A percentile compares a stretch with the other conserved stretches of the same genome.
These are phyloP conservation scores for Reticulascus tulasneorum DNA, from an alignment of 2,329 filamentous ascomycete species.

Conservation along the genomic window DNA sequence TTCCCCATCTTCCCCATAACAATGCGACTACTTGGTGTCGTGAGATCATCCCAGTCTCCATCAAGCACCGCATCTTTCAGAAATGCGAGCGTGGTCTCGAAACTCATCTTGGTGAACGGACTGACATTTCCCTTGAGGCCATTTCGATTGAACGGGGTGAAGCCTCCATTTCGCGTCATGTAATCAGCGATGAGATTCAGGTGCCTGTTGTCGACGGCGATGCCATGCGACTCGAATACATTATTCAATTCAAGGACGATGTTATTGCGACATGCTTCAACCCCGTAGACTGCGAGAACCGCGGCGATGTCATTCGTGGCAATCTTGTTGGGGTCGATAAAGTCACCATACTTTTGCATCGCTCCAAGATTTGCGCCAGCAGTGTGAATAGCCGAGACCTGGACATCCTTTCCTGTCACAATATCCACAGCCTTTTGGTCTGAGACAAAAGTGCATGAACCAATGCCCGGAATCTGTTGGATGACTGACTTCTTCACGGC, in stretches of 20 bases:
- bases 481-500: conserved; percentile 76
- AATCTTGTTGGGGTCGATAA: conserved; percentile 80
- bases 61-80: conserved; percentile 88
- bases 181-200: conserved; percentile 93
- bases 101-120: conserved; percentile 98
- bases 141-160: conserved; percentile 88
- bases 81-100: conserved; percentile 94
- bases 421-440: conserved; percentile 51
- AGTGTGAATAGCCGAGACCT: conserved; percentile 64
- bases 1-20: conserved; percentile 80
- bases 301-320: conserved; percentile 90
- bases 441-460: conserved; percentile 63
- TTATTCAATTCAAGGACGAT: conserved; percentile 82
- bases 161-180: conserved; percentile 92
- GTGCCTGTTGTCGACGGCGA: conserved; percentile 86
- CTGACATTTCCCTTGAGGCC: conserved; percentile 80
- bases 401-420: conserved; percentile 42
- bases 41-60: conserved; percentile 84
- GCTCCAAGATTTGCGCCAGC: conserved; percentile 83
- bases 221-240: conserved; percentile 89
- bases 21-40: conserved; percentile 80
- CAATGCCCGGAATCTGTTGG: conserved; percentile 78
- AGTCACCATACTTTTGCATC: conserved; percentile 83
- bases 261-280: conserved; percentile 83
- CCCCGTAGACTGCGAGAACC: conserved; percentile 81